Conservation (phyloP, 2,329 filamentous ascomycete species). For the Trichoderma lentiforme region DNA sequence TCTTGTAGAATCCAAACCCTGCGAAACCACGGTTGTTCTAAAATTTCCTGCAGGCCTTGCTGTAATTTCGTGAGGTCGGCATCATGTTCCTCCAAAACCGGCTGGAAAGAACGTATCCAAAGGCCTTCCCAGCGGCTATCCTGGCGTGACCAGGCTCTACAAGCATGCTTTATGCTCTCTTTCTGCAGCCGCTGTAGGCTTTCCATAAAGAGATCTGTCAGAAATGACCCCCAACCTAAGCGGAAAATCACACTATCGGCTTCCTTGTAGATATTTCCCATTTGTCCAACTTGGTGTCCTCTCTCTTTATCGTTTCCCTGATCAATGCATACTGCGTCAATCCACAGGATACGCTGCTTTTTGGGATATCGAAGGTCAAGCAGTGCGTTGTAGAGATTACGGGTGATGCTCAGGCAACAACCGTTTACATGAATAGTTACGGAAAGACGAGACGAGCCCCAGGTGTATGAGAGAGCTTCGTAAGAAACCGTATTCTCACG, state of each 20-base stretch:
- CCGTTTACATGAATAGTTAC: background rate
- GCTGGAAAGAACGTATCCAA: background rate
- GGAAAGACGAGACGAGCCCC: background rate
- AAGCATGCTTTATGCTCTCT: background rate
- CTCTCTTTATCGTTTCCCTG: conserved; percentile 8
- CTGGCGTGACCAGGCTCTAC: background rate
- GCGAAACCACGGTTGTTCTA: background rate
- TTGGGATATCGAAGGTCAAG: background rate
- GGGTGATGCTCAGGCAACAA: background rate
- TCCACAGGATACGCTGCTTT: conserved; percentile 1
- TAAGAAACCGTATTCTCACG: background rate
- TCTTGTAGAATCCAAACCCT: conserved; percentile 3
- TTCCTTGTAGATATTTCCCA: conserved; percentile 15
- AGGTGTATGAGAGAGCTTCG: conserved; percentile 18
- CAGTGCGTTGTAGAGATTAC: background rate
- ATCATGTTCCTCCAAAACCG: fast-evolving
- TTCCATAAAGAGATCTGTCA: conserved; percentile 5
- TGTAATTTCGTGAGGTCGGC: fast-evolving
- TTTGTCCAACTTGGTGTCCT: conserved; percentile 18
- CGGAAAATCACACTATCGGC: conserved; percentile 15
- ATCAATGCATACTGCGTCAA: conserved; percentile 10
- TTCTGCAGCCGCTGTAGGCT: background rate
- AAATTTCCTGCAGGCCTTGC: background rate
- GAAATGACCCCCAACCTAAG: background rate
- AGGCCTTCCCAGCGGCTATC: background rate